Conservation (phyloP, 495 filamentous ascomycete species). For the Extremus antarcticus region DNA sequence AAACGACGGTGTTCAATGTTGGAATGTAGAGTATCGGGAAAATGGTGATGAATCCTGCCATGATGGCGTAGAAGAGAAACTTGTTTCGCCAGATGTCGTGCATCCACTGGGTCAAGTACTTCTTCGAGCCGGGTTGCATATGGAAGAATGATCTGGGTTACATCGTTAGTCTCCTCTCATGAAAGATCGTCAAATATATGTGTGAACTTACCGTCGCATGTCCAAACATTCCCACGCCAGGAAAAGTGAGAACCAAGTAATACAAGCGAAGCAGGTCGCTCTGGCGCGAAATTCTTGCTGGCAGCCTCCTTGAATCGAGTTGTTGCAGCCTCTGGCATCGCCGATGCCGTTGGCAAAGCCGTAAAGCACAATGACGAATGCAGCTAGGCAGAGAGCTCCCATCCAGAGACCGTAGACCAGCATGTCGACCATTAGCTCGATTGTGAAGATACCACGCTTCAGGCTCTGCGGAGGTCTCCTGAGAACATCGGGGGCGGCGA, state of each 20-base stretch:
- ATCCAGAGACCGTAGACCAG: slow-evolving; percentile 61
- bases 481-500: slow-evolving; percentile 57
- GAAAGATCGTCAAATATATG: not conserved
- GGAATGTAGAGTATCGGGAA: slow-evolving; percentile 70
- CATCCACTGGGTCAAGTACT: slow-evolving; percentile 36
- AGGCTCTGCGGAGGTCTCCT: slow-evolving; percentile 57
- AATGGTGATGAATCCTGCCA: slow-evolving; percentile 50
- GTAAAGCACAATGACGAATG: slow-evolving; percentile 61
- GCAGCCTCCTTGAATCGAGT: slow-evolving; percentile 43
- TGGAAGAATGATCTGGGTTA: slow-evolving; percentile 25
- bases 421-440: slow-evolving; percentile 60
- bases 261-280: slow-evolving; percentile 63
- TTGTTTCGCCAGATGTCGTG: slow-evolving; percentile 57
- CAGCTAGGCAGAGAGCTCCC: slow-evolving; percentile 53
- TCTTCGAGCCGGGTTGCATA: slow-evolving; percentile 47
- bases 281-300: slow-evolving; percentile 61
- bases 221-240: slow-evolving; percentile 39
- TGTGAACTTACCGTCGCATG: not conserved
- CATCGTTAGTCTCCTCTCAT: not conserved
- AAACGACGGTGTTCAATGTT: slow-evolving; percentile 53
- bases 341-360: slow-evolving; percentile 55
- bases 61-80: slow-evolving; percentile 65
- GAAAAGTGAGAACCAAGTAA: slow-evolving; percentile 64
- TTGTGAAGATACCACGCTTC: slow-evolving; percentile 57
- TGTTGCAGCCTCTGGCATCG: slow-evolving; percentile 46